Percentiles rank a stretch among this genome's conserved stretches.
phyloP scores from a whole-genome alignment of 192 early-diverging fungal species.

The Mortierella alpina region DNA sequence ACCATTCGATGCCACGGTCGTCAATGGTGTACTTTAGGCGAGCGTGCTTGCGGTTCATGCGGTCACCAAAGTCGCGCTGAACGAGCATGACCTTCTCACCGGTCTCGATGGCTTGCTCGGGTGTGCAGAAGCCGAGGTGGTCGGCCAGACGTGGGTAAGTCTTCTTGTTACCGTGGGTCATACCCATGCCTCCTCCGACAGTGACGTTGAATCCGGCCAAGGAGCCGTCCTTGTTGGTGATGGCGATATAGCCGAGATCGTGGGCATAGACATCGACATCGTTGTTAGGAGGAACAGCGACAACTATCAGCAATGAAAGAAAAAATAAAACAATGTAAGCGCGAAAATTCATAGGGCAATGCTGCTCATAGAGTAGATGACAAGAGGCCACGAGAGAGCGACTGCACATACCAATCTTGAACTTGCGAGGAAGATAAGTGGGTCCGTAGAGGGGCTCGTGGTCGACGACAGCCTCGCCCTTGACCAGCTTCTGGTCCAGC shows the following conservation, averaged over 20 bases:
- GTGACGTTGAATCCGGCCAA: slow-evolving; percentile 94
- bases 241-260: slow-evolving; percentile 94
- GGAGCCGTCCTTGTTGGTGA: slow-evolving; percentile 77
- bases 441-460: slow-evolving; percentile 92
- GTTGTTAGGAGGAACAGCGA: slow-evolving; percentile 95
- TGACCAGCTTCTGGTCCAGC: slow-evolving; percentile 91
- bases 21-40: slow-evolving; percentile 99
- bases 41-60: slow-evolving; percentile 98
- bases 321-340: not conserved
- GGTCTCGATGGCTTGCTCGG: slow-evolving; percentile 82
- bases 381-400: not conserved
- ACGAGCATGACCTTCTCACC: slow-evolving; percentile 92
- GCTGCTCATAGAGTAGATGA: not conserved
- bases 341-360: not conserved
- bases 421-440: slow-evolving; percentile 96
- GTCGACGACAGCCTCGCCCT: slow-evolving; percentile 83
- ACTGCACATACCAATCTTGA: slow-evolving; percentile 80
- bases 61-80: slow-evolving; percentile 95
- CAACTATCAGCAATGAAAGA: slow-evolving; percentile 47
- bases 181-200: slow-evolving; percentile 98
- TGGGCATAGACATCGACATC: slow-evolving; percentile 97
- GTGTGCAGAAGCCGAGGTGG: slow-evolving; percentile 82
- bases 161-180: slow-evolving; percentile 98
- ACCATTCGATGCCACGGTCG: slow-evolving; percentile 93
- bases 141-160: slow-evolving; percentile 91